These are phyloP conservation scores for Hypoxylon sp. DNA, from an alignment of 2,329 filamentous ascomycete genomes.

Conservation along the genomic window DNA sequence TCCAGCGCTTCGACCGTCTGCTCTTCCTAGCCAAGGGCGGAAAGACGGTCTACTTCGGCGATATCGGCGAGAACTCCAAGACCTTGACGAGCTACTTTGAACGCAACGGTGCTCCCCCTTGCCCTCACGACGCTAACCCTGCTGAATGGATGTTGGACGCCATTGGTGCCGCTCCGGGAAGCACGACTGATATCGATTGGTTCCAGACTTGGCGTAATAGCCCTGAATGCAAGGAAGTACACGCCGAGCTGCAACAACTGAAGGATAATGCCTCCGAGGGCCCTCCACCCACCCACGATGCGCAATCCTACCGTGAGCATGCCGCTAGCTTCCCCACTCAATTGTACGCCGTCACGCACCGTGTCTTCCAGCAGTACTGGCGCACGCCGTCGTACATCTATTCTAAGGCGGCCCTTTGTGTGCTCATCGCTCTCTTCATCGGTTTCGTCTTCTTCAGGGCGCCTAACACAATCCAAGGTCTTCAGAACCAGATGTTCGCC, in stretches of 20 bases:
- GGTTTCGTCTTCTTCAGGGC: slow-evolving; percentile 84
- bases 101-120: slow-evolving; percentile 73
- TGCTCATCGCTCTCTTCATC: slow-evolving; percentile 77
- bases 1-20: slow-evolving; percentile 88
- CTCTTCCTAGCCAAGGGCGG: slow-evolving; percentile 83
- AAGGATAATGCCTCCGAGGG: slow-evolving; percentile 60
- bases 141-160: slow-evolving; percentile 83
- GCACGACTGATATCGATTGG: slow-evolving; percentile 74
- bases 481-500: slow-evolving; percentile 88
- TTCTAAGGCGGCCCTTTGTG: slow-evolving; percentile 78
- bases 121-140: slow-evolving; percentile 78
- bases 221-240: slow-evolving; percentile 61
- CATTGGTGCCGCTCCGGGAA: slow-evolving; percentile 73
- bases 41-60: slow-evolving; percentile 83
- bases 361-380: slow-evolving; percentile 94
- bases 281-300: slow-evolving; percentile 50
- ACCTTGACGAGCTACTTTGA: slow-evolving; percentile 82
- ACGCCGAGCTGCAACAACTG: slow-evolving; percentile 69
- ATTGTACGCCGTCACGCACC: slow-evolving; percentile 73
- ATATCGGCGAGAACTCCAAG: slow-evolving; percentile 78
- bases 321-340: slow-evolving; percentile 80
- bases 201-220: slow-evolving; percentile 65
- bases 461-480: slow-evolving; percentile 77
- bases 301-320: slow-evolving; percentile 76
- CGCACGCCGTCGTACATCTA: slow-evolving; percentile 90